Evolutionary conservation across 306 rosid species (phyloP).

Genomic region (Rosa lucieae): DNA sequence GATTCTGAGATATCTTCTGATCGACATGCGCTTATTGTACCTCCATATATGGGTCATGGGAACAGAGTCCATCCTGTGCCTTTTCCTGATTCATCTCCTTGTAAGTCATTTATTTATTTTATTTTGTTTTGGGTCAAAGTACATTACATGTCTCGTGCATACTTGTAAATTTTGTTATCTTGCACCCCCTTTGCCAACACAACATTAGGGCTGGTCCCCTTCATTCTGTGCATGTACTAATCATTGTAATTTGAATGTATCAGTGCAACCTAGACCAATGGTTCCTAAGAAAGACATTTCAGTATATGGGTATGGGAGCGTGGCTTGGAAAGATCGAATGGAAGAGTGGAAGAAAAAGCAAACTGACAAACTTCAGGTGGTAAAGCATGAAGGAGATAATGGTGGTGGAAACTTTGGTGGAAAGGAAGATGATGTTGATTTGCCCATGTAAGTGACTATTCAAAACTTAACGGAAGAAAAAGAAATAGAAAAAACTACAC

Average conservation of each 20-base stretch:
- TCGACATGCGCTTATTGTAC: conserved; percentile 83
- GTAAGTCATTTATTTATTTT: conserved; percentile 40
- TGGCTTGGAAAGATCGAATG: conserved; percentile 95
- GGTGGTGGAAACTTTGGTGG: conserved; percentile 49
- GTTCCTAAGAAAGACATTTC: conserved; percentile 94
- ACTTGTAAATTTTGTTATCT: not conserved
- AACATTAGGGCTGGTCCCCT: not conserved
- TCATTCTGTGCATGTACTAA: conserved; percentile 15
- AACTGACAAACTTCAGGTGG: conserved; percentile 85
- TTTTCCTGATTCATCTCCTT: conserved; percentile 62
- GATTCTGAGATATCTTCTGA: conserved; percentile 81
- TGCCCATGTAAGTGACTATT: conserved; percentile 70
- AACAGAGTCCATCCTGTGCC: conserved; percentile 73
- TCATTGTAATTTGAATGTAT: conserved; percentile 15
- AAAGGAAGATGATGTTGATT: conserved; percentile 75
- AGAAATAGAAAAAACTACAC: not conserved
- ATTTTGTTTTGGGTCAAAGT: not conserved
- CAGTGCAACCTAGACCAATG: conserved; percentile 96
- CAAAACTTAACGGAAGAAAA: not conserved
- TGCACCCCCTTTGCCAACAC: not conserved
- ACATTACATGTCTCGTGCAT: not conserved
- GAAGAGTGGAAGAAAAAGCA: conserved; percentile 96
- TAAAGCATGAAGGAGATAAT: conserved; percentile 73
- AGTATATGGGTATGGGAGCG: conserved; percentile 95
- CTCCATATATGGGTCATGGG: conserved; percentile 68